These are phyloP conservation scores for Oryza punctata DNA, from an alignment of 176 grass and related monocot genomes.

Conservation along the genomic window DNA sequence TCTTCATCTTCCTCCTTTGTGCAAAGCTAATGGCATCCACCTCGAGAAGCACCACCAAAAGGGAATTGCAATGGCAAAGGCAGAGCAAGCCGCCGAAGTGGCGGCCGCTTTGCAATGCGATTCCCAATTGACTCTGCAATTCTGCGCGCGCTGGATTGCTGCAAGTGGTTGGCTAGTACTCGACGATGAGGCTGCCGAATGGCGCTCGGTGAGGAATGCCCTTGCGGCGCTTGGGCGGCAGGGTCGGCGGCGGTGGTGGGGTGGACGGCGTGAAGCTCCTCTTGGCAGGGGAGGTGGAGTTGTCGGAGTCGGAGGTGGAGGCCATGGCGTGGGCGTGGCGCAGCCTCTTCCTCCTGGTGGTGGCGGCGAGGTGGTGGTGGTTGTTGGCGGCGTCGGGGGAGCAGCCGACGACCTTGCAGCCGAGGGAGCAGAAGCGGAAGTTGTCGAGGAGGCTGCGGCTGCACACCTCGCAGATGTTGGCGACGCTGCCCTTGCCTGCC, in stretches of 20 bases:
- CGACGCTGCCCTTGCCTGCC: conserved; percentile 53
- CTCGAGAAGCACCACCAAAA: conserved; percentile 58
- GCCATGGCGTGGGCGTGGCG: background rate
- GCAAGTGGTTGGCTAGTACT: conserved; percentile 40
- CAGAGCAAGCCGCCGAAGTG: conserved; percentile 39
- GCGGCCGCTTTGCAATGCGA: conserved; percentile 28
- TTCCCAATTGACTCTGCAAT: conserved; percentile 16
- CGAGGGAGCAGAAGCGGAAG: conserved; percentile 98
- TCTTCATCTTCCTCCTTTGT: conserved; percentile 20
- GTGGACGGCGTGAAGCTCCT: conserved; percentile 73
- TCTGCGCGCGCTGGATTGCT: conserved; percentile 2
- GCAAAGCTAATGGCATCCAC: conserved; percentile 62
- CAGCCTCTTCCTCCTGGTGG: conserved; percentile 27
- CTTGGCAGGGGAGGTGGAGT: conserved; percentile 37
- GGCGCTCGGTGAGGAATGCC: conserved; percentile 84
- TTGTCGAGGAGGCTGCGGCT: conserved; percentile 91
- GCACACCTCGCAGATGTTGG: conserved; percentile 95
- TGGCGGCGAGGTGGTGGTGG: background rate
- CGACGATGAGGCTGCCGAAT: conserved; percentile 76
- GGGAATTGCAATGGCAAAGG: conserved; percentile 31
- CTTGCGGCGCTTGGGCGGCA: conserved; percentile 77
- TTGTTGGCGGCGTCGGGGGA: conserved; percentile 33
- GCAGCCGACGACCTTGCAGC: conserved; percentile 72
- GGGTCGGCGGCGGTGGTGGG: conserved; percentile 55
- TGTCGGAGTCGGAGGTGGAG: conserved; percentile 38